Evolutionary conservation across 495 filamentous ascomycete genomes (phyloP).

Genomic region (Penicillium verhagenii): DNA sequence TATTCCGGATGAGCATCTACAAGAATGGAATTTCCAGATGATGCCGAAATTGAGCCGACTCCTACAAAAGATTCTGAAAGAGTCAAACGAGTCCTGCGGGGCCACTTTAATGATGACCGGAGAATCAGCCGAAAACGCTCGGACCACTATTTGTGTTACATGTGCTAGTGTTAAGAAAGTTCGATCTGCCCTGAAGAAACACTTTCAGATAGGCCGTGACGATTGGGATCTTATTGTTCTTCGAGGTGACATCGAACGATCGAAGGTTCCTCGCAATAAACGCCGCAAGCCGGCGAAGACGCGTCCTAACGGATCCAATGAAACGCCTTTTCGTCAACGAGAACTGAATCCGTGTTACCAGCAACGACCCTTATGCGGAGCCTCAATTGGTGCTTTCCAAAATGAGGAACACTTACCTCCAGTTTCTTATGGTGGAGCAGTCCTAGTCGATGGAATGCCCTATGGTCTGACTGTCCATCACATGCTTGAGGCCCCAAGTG

Average conservation of each 20-base stretch:
- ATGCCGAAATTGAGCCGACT: conserved; percentile 70
- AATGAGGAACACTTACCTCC: conserved; percentile 81
- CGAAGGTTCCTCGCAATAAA: conserved; percentile 52
- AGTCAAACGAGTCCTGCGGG: conserved; percentile 65
- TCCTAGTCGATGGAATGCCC: conserved; percentile 76
- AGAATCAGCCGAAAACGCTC: conserved; percentile 60
- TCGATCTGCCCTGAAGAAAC: conserved; percentile 66
- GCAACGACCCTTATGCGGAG: conserved; percentile 74
- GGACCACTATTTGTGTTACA: conserved; percentile 73
- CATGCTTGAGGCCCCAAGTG: conserved; percentile 81
- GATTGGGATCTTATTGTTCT: conserved; percentile 59
- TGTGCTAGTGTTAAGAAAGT: conserved; percentile 72
- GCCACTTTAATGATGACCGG: conserved; percentile 74
- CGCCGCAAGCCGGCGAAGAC: conserved; percentile 43
- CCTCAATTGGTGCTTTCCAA: conserved; percentile 88
- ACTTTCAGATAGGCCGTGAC: conserved; percentile 64
- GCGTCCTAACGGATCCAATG: conserved; percentile 28
- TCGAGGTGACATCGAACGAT: conserved; percentile 67
- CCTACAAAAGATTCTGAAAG: conserved; percentile 61
- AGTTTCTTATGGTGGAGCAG: conserved; percentile 83
- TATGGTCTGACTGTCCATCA: conserved; percentile 96
- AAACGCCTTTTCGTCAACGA: conserved; percentile 32
- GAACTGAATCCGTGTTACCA: conserved; percentile 58
- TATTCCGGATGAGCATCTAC: conserved; percentile 60
- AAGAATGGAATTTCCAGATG: conserved; percentile 69